Evolutionary conservation across 495 filamentous ascomycete species (phyloP), one percentile per base, ranked within the genome.

Genomic region (Penicillium paradoxum): DNA sequence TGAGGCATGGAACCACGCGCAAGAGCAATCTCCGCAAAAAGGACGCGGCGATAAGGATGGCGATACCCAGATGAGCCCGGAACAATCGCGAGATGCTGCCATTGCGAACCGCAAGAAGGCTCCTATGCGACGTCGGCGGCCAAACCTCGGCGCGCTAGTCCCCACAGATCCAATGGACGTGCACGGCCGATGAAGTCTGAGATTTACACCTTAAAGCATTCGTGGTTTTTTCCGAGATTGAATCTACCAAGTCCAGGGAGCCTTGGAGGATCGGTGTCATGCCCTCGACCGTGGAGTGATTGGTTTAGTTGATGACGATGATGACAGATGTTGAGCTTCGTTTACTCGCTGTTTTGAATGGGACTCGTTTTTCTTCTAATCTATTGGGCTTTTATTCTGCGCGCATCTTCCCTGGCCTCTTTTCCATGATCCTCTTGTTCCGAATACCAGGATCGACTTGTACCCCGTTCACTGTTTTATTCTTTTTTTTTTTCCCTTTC

Each of bases 31-130:
- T 54, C 67, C 80, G 29, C 67, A 49, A 68, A 64, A 39, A 57
- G 60, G 14, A 50, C 67, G 13, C 67, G 74, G 34, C 10, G 80
- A 82, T 32, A 73, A 72, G 29, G 79, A 80, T 33, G 75, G 72
- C 25, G 79, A 80, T 44, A 71, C 58, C 30, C 67, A 67, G 43
- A 73, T 69, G 69, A 65, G 60, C 29, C 53, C 61, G 22, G 57
- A 44, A 39, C 59, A 51, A 53, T 56, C 63, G 36, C 67, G 73
- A 54, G 66, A 72, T 38, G 59, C 68, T 13, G 64, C 61, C 19
- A 72, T 75, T 33, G 77, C 70, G 13, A 64, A 69, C 51, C 67
- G 77, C 57, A 80, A 79, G 58, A 79, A 79, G 58, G 75, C 77
- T 0, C 73, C 77, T 10, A 76, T 79, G 68, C 68, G 77, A 38